Conservation (phyloP, 495 filamentous ascomycete genomes). For the Parathielavia appendiculata region DNA sequence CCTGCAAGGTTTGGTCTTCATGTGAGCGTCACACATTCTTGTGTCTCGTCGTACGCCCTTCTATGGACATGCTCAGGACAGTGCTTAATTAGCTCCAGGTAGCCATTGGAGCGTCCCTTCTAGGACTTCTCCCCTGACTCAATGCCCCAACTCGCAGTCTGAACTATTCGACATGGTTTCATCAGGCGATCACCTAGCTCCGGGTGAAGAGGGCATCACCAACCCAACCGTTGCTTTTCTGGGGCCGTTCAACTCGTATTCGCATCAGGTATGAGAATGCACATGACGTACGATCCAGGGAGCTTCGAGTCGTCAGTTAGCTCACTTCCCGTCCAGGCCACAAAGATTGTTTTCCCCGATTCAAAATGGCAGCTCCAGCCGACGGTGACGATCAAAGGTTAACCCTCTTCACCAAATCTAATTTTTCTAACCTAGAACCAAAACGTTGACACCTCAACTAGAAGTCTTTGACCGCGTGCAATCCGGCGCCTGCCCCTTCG, state of each 20-base stretch:
- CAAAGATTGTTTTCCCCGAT: slow-evolving; percentile 55
- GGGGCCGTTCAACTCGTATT: slow-evolving; percentile 80
- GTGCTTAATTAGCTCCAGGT: no score
- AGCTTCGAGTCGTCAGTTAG: no score
- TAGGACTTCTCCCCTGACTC: no score
- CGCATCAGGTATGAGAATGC: slow-evolving; percentile 75
- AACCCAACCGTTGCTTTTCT: slow-evolving; percentile 61
- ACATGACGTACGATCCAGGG: not conserved
- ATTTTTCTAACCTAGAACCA: not conserved
- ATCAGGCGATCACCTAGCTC: not conserved
- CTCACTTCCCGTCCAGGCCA: slow-evolving; percentile 49
- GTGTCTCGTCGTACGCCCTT: not conserved
- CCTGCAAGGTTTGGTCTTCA: not conserved
- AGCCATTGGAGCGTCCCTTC: no score
- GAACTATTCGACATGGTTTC: slow-evolving; percentile 4
- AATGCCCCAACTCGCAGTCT: no score
- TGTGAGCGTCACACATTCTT: not conserved
- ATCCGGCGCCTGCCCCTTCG: slow-evolving; percentile 53
- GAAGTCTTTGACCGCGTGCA: slow-evolving; percentile 81
- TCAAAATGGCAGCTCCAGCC: slow-evolving; percentile 51
- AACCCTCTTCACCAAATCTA: not conserved
- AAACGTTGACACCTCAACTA: slow-evolving; percentile 23
- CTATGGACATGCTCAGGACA: not conserved
- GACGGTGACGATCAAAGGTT: slow-evolving; percentile 58
- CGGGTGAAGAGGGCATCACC: not conserved